These are phyloP conservation scores for Puccinia coronata DNA, from an alignment of 1,284 basidiomycete species.

Conservation along the genomic window DNA sequence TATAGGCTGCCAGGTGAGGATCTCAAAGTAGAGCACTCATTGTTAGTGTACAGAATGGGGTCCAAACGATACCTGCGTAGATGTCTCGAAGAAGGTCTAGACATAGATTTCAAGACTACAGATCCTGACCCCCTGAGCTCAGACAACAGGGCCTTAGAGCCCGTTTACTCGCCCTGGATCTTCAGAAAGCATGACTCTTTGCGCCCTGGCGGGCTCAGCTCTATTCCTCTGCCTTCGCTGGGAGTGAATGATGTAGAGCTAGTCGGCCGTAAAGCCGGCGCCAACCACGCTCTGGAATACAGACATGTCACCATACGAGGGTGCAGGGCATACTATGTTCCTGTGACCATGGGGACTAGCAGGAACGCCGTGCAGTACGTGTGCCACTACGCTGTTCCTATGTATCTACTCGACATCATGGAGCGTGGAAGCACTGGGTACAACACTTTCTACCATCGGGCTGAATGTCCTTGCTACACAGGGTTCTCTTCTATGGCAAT, in stretches of 20 bases:
- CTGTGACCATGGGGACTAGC: background rate
- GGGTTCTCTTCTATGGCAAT: background rate
- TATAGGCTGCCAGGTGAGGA: background rate
- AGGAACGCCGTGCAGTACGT: background rate
- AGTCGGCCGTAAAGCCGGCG: background rate
- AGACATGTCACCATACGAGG: background rate
- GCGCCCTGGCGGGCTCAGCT: background rate
- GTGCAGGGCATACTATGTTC: background rate
- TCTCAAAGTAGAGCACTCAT: background rate
- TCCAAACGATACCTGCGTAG: background rate
- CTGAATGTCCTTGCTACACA: background rate
- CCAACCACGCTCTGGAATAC: background rate
- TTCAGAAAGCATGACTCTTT: background rate
- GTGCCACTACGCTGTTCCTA: conserved; percentile 10
- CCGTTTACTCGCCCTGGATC: background rate
- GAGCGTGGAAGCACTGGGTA: background rate
- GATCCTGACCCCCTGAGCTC: background rate
- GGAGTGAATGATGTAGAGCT: background rate
- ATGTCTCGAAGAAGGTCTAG: background rate
- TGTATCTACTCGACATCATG: background rate
- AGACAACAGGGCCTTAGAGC: background rate
- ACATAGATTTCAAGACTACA: background rate
- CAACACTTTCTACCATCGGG: background rate
- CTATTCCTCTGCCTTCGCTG: background rate
- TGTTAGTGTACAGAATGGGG: background rate